Evolutionary conservation across 768 basidiomycete species (phyloP), one percentile per base, ranked within the genome.

Genomic region (Ramaria sp.): DNA sequence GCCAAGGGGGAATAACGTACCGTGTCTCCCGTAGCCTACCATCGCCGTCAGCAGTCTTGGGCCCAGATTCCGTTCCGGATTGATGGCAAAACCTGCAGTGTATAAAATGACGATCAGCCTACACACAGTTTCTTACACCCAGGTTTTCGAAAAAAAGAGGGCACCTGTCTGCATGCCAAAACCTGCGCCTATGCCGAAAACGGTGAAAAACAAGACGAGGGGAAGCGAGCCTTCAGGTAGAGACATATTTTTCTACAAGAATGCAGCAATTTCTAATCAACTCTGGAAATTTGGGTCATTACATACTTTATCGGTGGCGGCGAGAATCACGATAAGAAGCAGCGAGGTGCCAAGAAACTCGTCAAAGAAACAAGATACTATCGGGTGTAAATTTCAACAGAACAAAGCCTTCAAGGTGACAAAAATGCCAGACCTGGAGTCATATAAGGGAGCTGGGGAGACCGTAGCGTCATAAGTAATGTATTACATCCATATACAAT

Each of bases 31-130:
- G 60, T 84, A 87, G 18, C 84, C 85, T 5, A 74, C 82, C 79
- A 85, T 83, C 3, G 83, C 74, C 1, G 82, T 84, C 62, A 85
- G 64, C 34, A 86, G 59, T 8, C 84, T 73, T 1, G 84, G 84
- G 3, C 85, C 84, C 28, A 86, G 67, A 66, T 86, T 85, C 61
- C 85, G 79, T 32, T 84, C 82, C 38, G 84, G 84, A 60, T 85
- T 85, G 50, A 85, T 67, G 4, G 83, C 78, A 58, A 72, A 81
- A 45, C 76, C 80, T 75, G 56, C 3, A 25, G n/a, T n/a, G n/a
- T n/a, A n/a, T n/a, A n/a, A n/a, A n/a, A n/a, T n/a, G n/a, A n/a
- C n/a, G n/a, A n/a, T n/a, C n/a, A n/a, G n/a, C n/a, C n/a, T n/a
- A n/a, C n/a, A n/a, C n/a, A n/a, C n/a, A n/a, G n/a, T n/a, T n/a